Evolutionary conservation across 257 asterid species (phyloP), one percentile per base, ranked within the genome.

Genomic region (Thymus mandschuricus): DNA sequence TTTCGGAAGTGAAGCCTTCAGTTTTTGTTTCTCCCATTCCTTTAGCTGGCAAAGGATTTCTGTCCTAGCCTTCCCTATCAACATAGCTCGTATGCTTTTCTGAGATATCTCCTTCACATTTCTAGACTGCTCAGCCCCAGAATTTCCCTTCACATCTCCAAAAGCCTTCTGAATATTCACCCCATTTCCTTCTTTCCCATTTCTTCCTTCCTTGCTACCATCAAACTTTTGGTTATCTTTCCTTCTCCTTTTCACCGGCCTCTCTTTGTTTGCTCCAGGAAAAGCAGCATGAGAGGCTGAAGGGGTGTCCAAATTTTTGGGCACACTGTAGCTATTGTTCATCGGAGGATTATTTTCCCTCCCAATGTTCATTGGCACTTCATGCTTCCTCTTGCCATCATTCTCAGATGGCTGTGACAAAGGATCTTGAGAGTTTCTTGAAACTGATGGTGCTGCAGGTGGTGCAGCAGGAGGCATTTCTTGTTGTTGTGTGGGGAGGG

Each of bases 1-100:
- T 57, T 76, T 77, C 62, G 60, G 72, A 35, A 46, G 71, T 10
- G 80, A 63, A 44, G 83, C 27, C 45, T 64, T 70, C 31, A 64
- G 34, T 52, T 76, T 73, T 60, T 80, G 67, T 69, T 65, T 45
- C 48, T 73, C 77, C 85, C 78, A 73, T 64, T 76, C 75, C 8
- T 76, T 73, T 9, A 87, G 68, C 70, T 67, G 80, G 78, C 70
- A 56, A n/a, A n/a, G 64, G 57, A 88, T 70, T 62, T 71, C 89
- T 77, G 45, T 65, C 81, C 51, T 84, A 12, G 89, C 95, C 81
- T 74, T 86, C 5, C 8, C 59, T 71, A 66, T 48, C 77, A 88
- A 76, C 85, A 79, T 55, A 50, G 2, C 71, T 48, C 79, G 86
- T 29, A 62, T 60, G 48, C 78, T 82, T 21, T 6, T 21, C 41